phyloP scores from a whole-genome alignment of 257 asterid genomes.

The Lantana camara region DNA sequence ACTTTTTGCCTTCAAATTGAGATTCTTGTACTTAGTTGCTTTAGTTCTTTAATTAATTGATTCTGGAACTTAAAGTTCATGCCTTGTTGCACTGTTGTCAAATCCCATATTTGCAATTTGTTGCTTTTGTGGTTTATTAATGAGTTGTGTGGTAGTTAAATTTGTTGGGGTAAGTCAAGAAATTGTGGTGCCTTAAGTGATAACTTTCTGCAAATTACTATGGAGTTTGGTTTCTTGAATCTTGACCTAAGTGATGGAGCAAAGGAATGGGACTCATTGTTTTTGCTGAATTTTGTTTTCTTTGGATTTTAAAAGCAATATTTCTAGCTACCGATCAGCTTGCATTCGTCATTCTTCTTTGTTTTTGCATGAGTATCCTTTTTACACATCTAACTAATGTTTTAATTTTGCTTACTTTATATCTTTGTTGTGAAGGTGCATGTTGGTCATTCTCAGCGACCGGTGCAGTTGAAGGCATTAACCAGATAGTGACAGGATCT shows the following conservation, averaged over 20 bases:
- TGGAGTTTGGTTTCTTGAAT: neutral
- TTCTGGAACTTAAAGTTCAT: neutral
- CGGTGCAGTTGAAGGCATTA: conserved; percentile 93
- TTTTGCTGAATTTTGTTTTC: too few species aligned
- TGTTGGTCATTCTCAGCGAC: conserved; percentile 99
- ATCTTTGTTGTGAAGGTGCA: conserved; percentile 57
- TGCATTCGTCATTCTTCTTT: too few species aligned
- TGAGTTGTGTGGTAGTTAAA: neutral
- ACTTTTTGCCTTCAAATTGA: too few species aligned
- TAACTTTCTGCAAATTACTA: neutral
- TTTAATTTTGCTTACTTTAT: too few species aligned
- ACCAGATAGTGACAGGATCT: conserved; percentile 76
- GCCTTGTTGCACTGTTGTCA: too few species aligned
- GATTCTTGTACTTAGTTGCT: neutral
- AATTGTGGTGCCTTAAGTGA: neutral
- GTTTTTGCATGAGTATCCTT: too few species aligned
- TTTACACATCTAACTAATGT: too few species aligned
- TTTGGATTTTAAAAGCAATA: too few species aligned
- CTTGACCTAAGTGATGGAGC: too few species aligned
- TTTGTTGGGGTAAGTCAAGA: neutral
- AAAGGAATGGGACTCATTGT: too few species aligned
- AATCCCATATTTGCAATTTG: too few species aligned
- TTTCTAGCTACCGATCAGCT: too few species aligned
- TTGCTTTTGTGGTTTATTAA: neutral
- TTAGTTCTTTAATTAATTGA: neutral